These are phyloP conservation scores for Brassica incana DNA, from an alignment of 345 rosid species.

Conservation along the genomic window DNA sequence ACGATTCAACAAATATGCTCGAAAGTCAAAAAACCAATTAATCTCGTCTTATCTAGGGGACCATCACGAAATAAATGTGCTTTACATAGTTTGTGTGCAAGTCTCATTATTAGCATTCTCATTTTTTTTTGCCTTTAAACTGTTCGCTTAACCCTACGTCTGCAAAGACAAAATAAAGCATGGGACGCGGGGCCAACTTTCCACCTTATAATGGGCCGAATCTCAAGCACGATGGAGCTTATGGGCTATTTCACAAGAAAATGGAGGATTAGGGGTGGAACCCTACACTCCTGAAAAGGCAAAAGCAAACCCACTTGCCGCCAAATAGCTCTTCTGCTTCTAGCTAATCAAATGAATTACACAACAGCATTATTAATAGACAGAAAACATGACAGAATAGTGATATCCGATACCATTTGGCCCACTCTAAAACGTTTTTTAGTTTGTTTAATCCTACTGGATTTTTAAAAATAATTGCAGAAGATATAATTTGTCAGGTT, in stretches of 20 bases:
- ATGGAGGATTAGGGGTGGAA: not conserved
- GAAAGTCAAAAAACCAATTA: not conserved
- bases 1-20: not conserved
- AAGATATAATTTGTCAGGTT: conserved; percentile 10
- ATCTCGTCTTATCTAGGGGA: not conserved
- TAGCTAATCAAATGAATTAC: not conserved
- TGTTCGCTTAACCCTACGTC: no score
- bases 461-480: not conserved
- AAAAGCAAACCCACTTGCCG: not conserved
- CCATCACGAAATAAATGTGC: not conserved
- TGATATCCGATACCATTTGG: conserved; percentile 1
- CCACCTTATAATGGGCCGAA: not conserved
- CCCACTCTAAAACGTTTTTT: not conserved
- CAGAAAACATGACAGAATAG: not conserved
- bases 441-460: not conserved
- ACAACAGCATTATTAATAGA: not conserved
- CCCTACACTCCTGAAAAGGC: not conserved
- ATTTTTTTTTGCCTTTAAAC: no score
- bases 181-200: conserved; percentile 4
- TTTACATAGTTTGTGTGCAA: not conserved
- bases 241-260: not conserved
- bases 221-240: not conserved
- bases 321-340: not conserved
- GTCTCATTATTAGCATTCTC: not conserved
- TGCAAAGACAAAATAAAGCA: no score